These are phyloP conservation scores for Triticum aestivum DNA, from an alignment of 176 grass and related monocot species.

Conservation along the genomic window DNA sequence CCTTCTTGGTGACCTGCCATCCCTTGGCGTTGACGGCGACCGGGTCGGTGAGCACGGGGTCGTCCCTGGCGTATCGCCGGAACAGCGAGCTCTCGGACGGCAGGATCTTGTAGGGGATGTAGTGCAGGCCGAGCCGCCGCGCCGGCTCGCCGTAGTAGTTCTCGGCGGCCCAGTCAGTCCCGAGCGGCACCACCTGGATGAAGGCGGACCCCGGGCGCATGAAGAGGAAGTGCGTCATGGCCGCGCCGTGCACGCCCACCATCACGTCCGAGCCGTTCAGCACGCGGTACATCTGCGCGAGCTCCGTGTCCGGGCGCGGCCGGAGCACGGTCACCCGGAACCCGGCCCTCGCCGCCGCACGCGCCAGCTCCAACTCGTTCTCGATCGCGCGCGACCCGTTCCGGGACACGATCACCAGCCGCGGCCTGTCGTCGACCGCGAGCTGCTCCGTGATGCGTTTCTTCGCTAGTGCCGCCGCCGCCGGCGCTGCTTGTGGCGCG, in stretches of 20 bases:
- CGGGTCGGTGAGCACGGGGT: constrained; percentile 57
- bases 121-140: constrained; percentile 53
- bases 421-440: constrained; percentile 23
- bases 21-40: constrained; percentile 54
- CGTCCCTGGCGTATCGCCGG: constrained; percentile 38
- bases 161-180: constrained; percentile 77
- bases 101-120: constrained; percentile 58
- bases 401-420: constrained; percentile 59
- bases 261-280: constrained; percentile 65
- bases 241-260: constrained; percentile 74
- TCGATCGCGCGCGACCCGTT: constrained; percentile 67
- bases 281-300: constrained; percentile 55
- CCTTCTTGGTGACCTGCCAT: constrained; percentile 74
- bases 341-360: constrained; percentile 26
- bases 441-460: background rate
- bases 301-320: constrained; percentile 60
- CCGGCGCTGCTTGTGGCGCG: background rate
- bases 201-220: constrained; percentile 65
- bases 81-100: constrained; percentile 60
- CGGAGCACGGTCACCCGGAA: constrained; percentile 49
- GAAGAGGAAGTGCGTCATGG: constrained; percentile 87
- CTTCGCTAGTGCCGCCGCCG: background rate
- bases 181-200: constrained; percentile 75
- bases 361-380: constrained; percentile 50
- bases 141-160: constrained; percentile 74